Base-by-base conservation (phyloP, 768 basidiomycete species). In the Mycena metata region DNA sequence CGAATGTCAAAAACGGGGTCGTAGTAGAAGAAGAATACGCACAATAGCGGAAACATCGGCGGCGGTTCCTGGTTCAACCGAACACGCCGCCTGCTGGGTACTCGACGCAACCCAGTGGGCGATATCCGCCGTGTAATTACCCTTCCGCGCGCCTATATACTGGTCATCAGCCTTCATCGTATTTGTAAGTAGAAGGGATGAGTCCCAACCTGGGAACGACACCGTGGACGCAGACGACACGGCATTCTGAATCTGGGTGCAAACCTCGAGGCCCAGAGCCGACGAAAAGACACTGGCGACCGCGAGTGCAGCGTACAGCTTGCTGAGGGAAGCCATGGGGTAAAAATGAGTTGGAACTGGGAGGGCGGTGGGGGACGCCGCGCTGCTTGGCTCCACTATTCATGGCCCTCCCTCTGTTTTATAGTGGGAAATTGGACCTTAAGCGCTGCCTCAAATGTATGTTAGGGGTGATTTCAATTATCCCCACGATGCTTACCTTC, bases 21-120 rank as follows among this genome's bases (percentile, higher is more conserved):
- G 36, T 5, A 39, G 46, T 24, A 35, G 12, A n/a, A 24, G 24
- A 55, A 39, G 11, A 2, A 39, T 51, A 72, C 83, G 33, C 69
- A 90, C 90, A 17, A 87, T 86, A 0, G 70, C 76, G 1, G 78
- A 82, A 35, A 91, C 76, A 62, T 91, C 90, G 8, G 81, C 79
- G 0, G 84, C 77, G 0, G 82, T 86, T 12, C 85, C 87, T 5
- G 89, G 89, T 69, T 90, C 86, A 12, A 91, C 89, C 15, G 85
- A 84, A 72, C 89, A 91, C 1, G 80, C 76, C 0, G 89, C 72
- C 1, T 58, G 2, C 60, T 88, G 82, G 0, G 80, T 73, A 69
- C 86, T 89, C 6, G 88, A 87, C 24, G 75, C 75, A 0, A 85
- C 83, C 86, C 85, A 90, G 65, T 90, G 88, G 3, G 69, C 56